Conservation (phyloP, 495 filamentous ascomycete species). For the Cladorrhinum samala region DNA sequence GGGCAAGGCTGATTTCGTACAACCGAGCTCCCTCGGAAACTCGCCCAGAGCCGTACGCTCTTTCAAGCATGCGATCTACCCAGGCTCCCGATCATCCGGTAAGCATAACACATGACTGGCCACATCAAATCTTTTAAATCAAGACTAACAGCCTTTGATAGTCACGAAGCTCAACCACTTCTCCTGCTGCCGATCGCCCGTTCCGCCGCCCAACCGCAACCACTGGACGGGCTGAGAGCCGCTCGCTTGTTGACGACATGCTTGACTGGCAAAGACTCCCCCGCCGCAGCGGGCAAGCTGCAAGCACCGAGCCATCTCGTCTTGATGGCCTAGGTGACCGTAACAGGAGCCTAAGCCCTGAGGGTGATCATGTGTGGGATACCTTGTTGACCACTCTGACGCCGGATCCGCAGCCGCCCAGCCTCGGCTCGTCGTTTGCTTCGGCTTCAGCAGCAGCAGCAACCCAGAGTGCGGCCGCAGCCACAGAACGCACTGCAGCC, state of each 20-base stretch:
- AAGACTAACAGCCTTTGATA: neutral
- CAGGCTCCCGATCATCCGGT: conserved; percentile 15
- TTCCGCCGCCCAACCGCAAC: neutral
- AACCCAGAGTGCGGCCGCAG: conserved; percentile 27
- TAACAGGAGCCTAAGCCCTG: conserved; percentile 72
- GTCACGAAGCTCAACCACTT: conserved; percentile 7
- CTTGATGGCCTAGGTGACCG: conserved; percentile 78
- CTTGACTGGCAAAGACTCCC: neutral
- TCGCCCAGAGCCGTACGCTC: conserved; percentile 9
- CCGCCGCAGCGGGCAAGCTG: neutral
- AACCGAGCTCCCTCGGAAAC: too few species aligned
- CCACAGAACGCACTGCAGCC: conserved; percentile 29
- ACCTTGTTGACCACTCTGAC: conserved; percentile 72
- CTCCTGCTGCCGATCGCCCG: neutral
- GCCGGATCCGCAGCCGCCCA: conserved; percentile 74
- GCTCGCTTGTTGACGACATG: neutral
- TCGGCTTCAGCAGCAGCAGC: conserved; percentile 48
- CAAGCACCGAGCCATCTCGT: conserved; percentile 2
- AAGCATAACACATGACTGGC: neutral
- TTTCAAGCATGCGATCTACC: conserved; percentile 20
- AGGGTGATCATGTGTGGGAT: conserved; percentile 67
- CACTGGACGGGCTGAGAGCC: neutral
- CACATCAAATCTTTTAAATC: too few species aligned
- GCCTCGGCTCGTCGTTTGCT: conserved; percentile 71
- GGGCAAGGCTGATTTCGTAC: too few species aligned